phyloP scores from a whole-genome alignment of 139 green algal genomes.

The Chlorokybus atmophyticus region DNA sequence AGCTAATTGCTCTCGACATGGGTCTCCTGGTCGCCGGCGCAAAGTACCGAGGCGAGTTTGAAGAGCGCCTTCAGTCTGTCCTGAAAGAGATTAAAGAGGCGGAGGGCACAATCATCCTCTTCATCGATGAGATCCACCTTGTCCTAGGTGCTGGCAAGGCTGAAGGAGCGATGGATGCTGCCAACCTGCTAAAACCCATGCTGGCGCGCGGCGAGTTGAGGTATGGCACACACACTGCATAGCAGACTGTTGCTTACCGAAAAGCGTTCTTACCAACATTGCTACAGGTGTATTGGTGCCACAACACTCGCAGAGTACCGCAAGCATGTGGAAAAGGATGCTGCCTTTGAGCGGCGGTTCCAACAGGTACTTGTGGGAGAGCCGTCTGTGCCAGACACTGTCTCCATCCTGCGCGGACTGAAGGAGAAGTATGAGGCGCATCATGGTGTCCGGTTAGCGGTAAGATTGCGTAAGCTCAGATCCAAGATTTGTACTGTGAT shows the following conservation, averaged over 20 bases:
- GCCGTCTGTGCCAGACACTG: conserved; percentile 70
- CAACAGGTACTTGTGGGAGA: conserved; percentile 57
- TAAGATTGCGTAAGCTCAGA: too few species aligned
- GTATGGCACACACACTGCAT: too few species aligned
- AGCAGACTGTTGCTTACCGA: conserved; percentile 41
- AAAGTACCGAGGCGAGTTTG: conserved; percentile 84
- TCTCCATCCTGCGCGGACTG: conserved; percentile 82
- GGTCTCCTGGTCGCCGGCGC: conserved; percentile 74
- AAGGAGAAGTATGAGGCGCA: conserved; percentile 69
- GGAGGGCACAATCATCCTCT: conserved; percentile 64
- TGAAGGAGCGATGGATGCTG: conserved; percentile 78
- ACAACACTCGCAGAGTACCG: conserved; percentile 37
- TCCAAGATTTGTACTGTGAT: too few species aligned
- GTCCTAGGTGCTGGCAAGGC: conserved; percentile 51
- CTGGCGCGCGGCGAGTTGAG: conserved; percentile 84
- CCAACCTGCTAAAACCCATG: conserved; percentile 94
- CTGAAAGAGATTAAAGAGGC: conserved; percentile 53
- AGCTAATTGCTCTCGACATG: conserved; percentile 80
- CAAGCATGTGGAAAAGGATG: conserved; percentile 42
- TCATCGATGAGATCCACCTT: conserved; percentile 90
- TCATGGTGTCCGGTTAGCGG: conserved; percentile 56
- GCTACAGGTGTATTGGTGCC: conserved; percentile 1
- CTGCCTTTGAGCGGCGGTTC: conserved; percentile 38
- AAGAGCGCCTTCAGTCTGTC: conserved; percentile 81
- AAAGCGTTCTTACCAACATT: not conserved